These are phyloP conservation scores for Arachis monticola DNA, from an alignment of 331 rosid species.

Conservation along the genomic window DNA sequence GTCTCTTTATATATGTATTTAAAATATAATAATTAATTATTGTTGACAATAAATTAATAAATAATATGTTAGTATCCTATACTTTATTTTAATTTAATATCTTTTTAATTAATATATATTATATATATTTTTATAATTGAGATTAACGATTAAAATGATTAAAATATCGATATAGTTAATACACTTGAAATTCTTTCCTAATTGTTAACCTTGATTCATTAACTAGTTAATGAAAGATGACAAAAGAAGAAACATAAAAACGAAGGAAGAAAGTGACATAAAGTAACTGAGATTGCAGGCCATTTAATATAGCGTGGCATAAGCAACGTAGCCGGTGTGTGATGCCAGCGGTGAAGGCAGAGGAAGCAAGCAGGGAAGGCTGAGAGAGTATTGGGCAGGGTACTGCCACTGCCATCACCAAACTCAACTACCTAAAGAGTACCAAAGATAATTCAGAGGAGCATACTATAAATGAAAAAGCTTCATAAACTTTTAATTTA, in stretches of 20 bases:
- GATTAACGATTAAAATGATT: too few species aligned
- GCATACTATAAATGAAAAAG: slow-evolving; percentile 35
- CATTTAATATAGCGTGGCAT: slow-evolving; percentile 41
- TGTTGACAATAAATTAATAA: too few species aligned
- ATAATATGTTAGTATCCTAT: too few species aligned
- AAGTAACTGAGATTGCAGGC: slow-evolving; percentile 36
- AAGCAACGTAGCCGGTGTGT: slow-evolving; percentile 30
- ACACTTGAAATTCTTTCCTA: too few species aligned
- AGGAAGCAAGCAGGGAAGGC: background rate
- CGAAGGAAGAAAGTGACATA: slow-evolving; percentile 38
- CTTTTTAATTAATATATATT: too few species aligned
- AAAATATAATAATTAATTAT: too few species aligned
- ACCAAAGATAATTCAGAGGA: slow-evolving; percentile 35
- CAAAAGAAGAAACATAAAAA: slow-evolving; percentile 25
- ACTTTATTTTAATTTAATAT: too few species aligned
- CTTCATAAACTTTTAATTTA: slow-evolving; percentile 30
- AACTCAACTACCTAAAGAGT: slow-evolving; percentile 45
- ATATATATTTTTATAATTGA: too few species aligned
- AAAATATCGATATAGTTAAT: too few species aligned
- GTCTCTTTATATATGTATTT: too few species aligned
- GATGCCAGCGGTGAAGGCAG: background rate
- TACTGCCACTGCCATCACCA: slow-evolving; percentile 35
- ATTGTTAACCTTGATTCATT: too few species aligned
- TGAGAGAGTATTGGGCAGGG: background rate
- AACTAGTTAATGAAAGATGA: background rate